These are phyloP conservation scores for Candida tammaniensis DNA, from an alignment of 805 yeast genomes.

Conservation along the genomic window DNA sequence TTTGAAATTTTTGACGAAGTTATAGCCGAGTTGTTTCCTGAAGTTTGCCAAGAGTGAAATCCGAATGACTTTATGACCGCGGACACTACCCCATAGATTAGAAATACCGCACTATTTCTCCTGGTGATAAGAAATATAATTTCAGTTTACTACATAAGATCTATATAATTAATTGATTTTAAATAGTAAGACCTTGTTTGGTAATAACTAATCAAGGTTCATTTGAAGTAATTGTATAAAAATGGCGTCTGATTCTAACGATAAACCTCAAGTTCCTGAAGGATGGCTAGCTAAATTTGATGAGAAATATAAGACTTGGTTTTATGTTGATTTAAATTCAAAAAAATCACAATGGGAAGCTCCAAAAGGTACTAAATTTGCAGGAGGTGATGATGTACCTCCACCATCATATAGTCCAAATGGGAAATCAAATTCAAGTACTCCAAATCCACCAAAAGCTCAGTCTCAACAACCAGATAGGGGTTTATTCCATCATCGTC, in stretches of 20 bases:
- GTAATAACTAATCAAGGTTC: too few species aligned
- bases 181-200: too few species aligned
- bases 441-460: conserved; percentile 9
- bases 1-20: conserved; percentile 58
- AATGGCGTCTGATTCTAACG: conserved; percentile 20
- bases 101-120: too few species aligned
- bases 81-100: too few species aligned
- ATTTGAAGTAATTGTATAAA: too few species aligned
- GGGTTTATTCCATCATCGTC: conserved; percentile 4
- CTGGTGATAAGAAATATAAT: too few species aligned
- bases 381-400: conserved; percentile 21
- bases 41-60: conserved; percentile 7
- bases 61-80: background rate
- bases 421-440: background rate
- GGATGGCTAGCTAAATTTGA: conserved; percentile 79
- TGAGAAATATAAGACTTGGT: conserved; percentile 68
- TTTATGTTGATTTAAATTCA: conserved; percentile 70
- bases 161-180: too few species aligned
- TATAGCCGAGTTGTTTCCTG: conserved; percentile 44
- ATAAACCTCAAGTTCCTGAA: conserved; percentile 53
- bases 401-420: conserved; percentile 33
- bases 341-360: conserved; percentile 90
- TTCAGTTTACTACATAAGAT: too few species aligned
- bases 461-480: conserved; percentile 14
- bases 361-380: conserved; percentile 52